Evolutionary conservation across 768 basidiomycete genomes (phyloP).

Genomic region (Multifurca ochricompacta): DNA sequence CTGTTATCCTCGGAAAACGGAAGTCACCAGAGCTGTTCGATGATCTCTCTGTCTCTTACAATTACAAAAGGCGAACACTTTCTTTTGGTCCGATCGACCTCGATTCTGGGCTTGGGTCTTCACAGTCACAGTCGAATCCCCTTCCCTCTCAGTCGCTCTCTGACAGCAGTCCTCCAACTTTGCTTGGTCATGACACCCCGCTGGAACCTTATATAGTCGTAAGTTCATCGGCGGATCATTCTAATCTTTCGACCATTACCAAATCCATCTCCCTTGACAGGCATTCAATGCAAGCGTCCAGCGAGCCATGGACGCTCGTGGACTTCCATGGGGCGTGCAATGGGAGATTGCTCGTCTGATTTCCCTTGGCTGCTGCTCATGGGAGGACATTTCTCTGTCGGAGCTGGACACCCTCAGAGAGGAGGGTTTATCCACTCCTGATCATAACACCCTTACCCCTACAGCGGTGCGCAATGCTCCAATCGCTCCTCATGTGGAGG

Average conservation of each 20-base stretch:
- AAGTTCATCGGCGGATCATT: no score
- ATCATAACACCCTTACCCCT: not conserved
- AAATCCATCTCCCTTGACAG: not conserved
- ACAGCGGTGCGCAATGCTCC: not conserved
- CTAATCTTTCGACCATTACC: not conserved
- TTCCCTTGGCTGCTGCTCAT: slow-evolving; percentile 26
- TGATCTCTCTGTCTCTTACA: not conserved
- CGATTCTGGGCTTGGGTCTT: not conserved
- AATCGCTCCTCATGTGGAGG: not conserved
- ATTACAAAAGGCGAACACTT: not conserved
- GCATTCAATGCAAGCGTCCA: slow-evolving; percentile 8
- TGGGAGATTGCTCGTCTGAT: slow-evolving; percentile 46
- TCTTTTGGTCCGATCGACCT: not conserved
- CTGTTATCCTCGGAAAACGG: slow-evolving; percentile 6
- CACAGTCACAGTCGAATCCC: not conserved
- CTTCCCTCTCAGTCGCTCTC: not conserved
- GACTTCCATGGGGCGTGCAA: slow-evolving; percentile 35
- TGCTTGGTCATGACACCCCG: not conserved
- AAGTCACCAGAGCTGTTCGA: not conserved
- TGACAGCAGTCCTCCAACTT: not conserved
- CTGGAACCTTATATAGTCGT: slow-evolving; percentile 6
- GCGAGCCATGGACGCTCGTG: slow-evolving; percentile 9
- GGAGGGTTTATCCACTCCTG: not conserved
- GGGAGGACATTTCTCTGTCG: slow-evolving; percentile 27
- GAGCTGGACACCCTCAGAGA: slow-evolving; percentile 26